These are phyloP conservation scores for Saccharomycopsis malanga DNA, from an alignment of 805 yeast species.

Conservation along the genomic window DNA sequence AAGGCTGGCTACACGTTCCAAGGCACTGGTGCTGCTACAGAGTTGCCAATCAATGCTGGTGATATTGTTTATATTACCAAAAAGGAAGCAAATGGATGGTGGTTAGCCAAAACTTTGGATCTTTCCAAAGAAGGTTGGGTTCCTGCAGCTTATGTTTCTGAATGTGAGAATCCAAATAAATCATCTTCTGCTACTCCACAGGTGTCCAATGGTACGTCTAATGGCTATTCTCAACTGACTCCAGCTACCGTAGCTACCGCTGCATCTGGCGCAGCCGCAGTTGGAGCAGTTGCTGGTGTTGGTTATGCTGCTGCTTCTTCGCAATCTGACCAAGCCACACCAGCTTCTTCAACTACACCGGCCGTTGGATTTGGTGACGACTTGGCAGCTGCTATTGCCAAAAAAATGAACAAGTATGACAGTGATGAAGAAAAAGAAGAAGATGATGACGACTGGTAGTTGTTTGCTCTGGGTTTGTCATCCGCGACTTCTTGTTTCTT, in stretches of 20 bases:
- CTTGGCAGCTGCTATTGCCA: slow-evolving; percentile 20
- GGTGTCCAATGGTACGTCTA: slow-evolving; percentile 28
- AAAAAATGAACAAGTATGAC: slow-evolving; percentile 20
- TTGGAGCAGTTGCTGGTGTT: slow-evolving; percentile 5
- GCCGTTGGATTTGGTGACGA: slow-evolving; percentile 18
- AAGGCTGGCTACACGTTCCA: slow-evolving; percentile 84
- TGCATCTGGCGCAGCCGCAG: slow-evolving; percentile 18
- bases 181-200: neutral
- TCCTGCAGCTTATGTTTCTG: slow-evolving; percentile 83
- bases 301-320: slow-evolving; percentile 7
- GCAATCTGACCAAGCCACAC: slow-evolving; percentile 15
- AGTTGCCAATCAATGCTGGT: slow-evolving; percentile 69
- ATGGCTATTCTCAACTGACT: slow-evolving; percentile 1
- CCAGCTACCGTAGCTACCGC: slow-evolving; percentile 26
- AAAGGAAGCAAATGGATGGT: slow-evolving; percentile 89
- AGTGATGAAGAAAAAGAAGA: slow-evolving; percentile 19
- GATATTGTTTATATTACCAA: slow-evolving; percentile 65
- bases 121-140: slow-evolving; percentile 92
- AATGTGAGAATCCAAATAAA: slow-evolving; percentile 40
- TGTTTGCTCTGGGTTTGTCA: neutral
- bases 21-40: slow-evolving; percentile 79
- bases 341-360: slow-evolving; percentile 5
- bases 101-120: slow-evolving; percentile 72
- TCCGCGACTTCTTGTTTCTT: too few species aligned
- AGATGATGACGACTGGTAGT: slow-evolving; percentile 15